Evolutionary conservation across 129 eudicot species (phyloP).

Genomic region (Flaveria bidentis): DNA sequence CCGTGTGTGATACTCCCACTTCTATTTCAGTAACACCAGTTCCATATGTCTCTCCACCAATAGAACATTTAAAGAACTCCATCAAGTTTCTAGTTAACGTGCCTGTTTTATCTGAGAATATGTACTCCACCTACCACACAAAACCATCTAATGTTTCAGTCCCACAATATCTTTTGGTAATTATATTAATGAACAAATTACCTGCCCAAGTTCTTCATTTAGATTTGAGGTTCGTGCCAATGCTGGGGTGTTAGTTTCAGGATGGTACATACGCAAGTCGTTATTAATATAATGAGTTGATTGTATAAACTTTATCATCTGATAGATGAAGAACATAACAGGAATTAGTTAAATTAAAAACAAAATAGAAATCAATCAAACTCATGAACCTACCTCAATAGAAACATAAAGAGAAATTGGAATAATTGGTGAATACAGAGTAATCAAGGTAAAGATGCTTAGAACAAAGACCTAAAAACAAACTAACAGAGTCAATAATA

Average conservation of each 20-base stretch:
- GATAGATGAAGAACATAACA: slow-evolving; percentile 33
- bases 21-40: slow-evolving; percentile 92
- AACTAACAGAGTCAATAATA: slow-evolving; percentile 7
- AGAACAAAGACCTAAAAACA: slow-evolving; percentile 59
- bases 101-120: slow-evolving; percentile 97
- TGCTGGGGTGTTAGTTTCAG: slow-evolving; percentile 89
- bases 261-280: slow-evolving; percentile 88
- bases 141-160: slow-evolving; percentile 1
- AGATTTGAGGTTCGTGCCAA: slow-evolving; percentile 94
- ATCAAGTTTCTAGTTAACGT: slow-evolving; percentile 87
- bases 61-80: slow-evolving; percentile 97
- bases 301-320: slow-evolving; percentile 95
- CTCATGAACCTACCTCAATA: slow-evolving; percentile 63
- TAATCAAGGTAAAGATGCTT: slow-evolving; percentile 87
- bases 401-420: slow-evolving; percentile 98
- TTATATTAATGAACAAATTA: neutral
- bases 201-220: slow-evolving; percentile 98
- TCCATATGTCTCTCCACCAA: slow-evolving; percentile 96
- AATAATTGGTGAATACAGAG: slow-evolving; percentile 93
- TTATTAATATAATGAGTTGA: slow-evolving; percentile 85
- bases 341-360: neutral
- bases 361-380: neutral
- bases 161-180: neutral
- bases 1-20: slow-evolving; percentile 65
- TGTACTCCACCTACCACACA: slow-evolving; percentile 59